Conservation (phyloP, 306 rosid species). For the Casuarina glauca region DNA sequence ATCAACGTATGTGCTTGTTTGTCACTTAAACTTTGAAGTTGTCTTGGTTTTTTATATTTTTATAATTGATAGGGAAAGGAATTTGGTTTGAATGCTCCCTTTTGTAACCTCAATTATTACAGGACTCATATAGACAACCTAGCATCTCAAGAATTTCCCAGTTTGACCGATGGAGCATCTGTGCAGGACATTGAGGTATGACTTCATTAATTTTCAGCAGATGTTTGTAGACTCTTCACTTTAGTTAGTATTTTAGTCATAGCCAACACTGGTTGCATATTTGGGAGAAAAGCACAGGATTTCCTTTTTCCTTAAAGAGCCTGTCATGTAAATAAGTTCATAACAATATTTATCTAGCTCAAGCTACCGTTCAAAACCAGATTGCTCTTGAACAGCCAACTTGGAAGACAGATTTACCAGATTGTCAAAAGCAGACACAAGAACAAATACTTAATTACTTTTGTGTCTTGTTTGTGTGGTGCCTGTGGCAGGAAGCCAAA, state of each 20-base stretch:
- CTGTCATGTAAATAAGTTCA: background rate
- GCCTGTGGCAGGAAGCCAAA: constrained; percentile 66
- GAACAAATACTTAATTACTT: constrained; percentile 15
- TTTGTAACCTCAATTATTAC: constrained; percentile 25
- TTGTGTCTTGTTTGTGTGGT: constrained; percentile 23
- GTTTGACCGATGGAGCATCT: constrained; percentile 54
- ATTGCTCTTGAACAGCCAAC: background rate
- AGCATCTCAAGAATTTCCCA: constrained; percentile 57
- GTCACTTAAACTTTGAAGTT: constrained; percentile 11
- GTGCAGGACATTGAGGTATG: constrained; percentile 76
- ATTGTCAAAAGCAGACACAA: constrained; percentile 3
- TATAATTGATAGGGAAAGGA: constrained; percentile 6
- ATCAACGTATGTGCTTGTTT: constrained; percentile 51
- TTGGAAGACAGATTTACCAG: background rate
- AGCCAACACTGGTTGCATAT: background rate
- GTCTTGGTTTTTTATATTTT: constrained; percentile 9
- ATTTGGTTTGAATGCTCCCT: constrained; percentile 30
- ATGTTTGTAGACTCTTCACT: constrained; percentile 11
- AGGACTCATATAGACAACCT: constrained; percentile 51
- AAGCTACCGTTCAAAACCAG: background rate
- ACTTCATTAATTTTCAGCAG: constrained; percentile 5
- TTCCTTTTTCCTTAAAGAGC: background rate
- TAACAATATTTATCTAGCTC: background rate
- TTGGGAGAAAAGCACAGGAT: background rate
- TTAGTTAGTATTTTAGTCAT: background rate